These are phyloP conservation scores for Nemania diffusa DNA, from an alignment of 2,329 filamentous ascomycete species.

Conservation along the genomic window DNA sequence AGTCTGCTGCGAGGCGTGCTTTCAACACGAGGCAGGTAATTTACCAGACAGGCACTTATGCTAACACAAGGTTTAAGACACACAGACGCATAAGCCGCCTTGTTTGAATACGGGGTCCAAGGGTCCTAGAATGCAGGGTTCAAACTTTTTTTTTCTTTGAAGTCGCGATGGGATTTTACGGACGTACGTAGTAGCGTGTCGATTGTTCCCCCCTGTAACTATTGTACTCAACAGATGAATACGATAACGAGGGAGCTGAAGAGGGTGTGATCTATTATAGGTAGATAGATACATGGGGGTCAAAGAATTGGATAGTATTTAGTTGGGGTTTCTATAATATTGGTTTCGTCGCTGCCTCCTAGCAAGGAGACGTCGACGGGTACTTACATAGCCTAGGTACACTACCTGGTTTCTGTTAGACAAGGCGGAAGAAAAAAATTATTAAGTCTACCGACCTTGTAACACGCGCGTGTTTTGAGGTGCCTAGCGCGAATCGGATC, in stretches of 20 bases:
- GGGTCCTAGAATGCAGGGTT: constrained; percentile 5
- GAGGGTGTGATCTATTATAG: too few species aligned
- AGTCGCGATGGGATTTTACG: constrained; percentile 1
- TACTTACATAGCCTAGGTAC: background rate
- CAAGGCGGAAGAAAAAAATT: background rate
- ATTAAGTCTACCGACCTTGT: background rate
- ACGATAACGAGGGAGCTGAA: too few species aligned
- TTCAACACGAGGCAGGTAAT: background rate
- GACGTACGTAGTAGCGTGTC: background rate
- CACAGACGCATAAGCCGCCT: background rate
- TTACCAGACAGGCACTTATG: too few species aligned
- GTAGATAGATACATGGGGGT: too few species aligned
- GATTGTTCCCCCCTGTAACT: background rate
- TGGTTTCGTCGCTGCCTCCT: too few species aligned
- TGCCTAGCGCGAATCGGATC: constrained; percentile 6
- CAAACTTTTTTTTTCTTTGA: constrained; percentile 10
- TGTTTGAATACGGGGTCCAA: constrained; percentile 15
- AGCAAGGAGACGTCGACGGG: background rate
- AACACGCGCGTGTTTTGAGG: background rate
- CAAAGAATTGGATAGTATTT: too few species aligned
- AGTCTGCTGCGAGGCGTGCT: too few species aligned
- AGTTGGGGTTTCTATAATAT: too few species aligned
- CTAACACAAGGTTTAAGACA: background rate
- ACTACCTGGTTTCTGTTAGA: background rate
- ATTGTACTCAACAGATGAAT: background rate